Base-by-base conservation (phyloP, 495 filamentous ascomycete genomes). In the Antarctomyces pellizariae region DNA sequence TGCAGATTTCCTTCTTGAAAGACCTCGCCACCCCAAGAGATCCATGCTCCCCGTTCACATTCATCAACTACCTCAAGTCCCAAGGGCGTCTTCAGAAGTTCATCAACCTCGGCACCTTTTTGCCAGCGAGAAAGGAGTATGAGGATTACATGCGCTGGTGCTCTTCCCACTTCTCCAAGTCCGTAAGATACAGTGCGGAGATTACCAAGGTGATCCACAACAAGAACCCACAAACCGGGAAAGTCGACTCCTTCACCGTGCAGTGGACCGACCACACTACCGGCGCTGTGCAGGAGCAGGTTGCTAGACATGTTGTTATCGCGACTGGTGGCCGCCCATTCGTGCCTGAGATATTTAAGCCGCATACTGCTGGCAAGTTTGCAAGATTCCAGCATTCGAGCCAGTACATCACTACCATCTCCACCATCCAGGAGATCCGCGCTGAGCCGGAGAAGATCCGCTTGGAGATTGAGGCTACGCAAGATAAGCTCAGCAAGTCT, bases 1-100 rank as follows among this genome's bases (percentile, higher is more conserved):
- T 97, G 84, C 84, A 97, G 47, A 93, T 97, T 32, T 84, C 77
- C 17, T 97, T 93, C 58, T 58, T 97, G 49, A 97, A 97, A 54
- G 86, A 93, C 39, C 59, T 97, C 32, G 84, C 86, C 7, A 86
- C 79, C 5, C 50, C 92, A 23, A 62, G 84, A 20, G 68, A 93
- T 36, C 84, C 84, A 2, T 67, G 72, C 31, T 90, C 78, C 28
- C 57, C 80, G 36, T 97, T 93, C 51, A 93, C 84, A 3, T 97
- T 97, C 50, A 54, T 91, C 34, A 93, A 92, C 46, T 93, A 93
- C 44, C 62, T 97, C 2, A 69, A 84, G 49, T 46, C 60, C 35
- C 67, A 89, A 35, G 56, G 62, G 25, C 62, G 86, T 4, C 59
- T 97, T 20, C 66, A 90, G 23, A 64, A 76, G 29, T 97, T 97